These are phyloP conservation scores for Ganoderma sinense DNA, from an alignment of 1,284 basidiomycete species.

Conservation along the genomic window DNA sequence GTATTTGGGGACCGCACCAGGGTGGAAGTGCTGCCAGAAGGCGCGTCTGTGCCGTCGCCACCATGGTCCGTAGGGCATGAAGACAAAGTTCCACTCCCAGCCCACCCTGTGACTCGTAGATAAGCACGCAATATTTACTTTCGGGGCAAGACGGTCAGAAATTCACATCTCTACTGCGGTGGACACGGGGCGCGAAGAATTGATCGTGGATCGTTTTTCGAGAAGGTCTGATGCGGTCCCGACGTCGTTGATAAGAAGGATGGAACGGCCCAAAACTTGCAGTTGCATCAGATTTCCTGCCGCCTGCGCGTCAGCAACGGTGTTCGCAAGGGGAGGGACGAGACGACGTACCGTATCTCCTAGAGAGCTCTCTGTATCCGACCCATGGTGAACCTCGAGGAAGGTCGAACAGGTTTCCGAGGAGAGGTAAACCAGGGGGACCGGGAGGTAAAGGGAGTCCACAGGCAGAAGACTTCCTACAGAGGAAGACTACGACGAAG, in stretches of 20 bases:
- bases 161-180: neutral
- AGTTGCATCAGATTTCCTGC: constrained; percentile 2
- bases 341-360: constrained; percentile 1
- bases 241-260: constrained; percentile 12
- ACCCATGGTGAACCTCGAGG: neutral
- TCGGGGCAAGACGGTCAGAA: too few species aligned
- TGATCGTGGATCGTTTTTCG: constrained; percentile 8
- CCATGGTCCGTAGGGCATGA: constrained; percentile 5
- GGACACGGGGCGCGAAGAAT: constrained; percentile 6
- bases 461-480: neutral
- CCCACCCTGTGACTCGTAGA: neutral
- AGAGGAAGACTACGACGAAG: neutral
- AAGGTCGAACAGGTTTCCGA: constrained; percentile 7
- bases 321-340: neutral
- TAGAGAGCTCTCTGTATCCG: constrained; percentile 1
- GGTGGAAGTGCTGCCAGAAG: constrained; percentile 13
- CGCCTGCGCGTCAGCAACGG: too few species aligned
- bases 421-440: neutral
- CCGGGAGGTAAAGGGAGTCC: neutral
- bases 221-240: constrained; percentile 1
- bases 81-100: constrained; percentile 6
- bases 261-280: neutral
- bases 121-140: neutral
- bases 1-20: neutral
- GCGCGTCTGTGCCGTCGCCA: constrained; percentile 8